Base-by-base conservation (phyloP, 306 rosid species). In the Vigna angularis region DNA sequence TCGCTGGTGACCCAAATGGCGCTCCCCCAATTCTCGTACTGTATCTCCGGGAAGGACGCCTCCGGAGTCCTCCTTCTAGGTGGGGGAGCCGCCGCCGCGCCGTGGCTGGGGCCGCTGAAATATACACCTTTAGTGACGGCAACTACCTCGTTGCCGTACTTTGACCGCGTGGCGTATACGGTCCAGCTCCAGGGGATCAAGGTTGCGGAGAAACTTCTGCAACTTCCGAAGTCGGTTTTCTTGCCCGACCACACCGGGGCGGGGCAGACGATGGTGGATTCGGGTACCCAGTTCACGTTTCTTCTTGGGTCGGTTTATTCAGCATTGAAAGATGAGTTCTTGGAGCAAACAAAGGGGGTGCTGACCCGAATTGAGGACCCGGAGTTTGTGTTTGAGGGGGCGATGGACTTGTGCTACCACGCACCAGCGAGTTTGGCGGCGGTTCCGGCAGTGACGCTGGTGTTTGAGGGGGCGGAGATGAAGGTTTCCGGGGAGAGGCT, bases 171-270 rank as follows among this genome's bases (percentile, higher is more conserved):
- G 13, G 98, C 98, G 0, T 93, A 93, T 88, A 86, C 97, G 0
- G 95, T 91, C 11, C 90, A 87, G 73, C 95, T 93, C 26, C 88
- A 84, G 8, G 97, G 97, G 30, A 93, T 93, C 32, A 81, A 72
- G 55, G 97, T 93, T 34, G 68, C 84, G 12, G 72, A 73, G 14
- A 89, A 86, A 40, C 18, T 87, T 0, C 32, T 93, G 0, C 71
- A 84, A 1, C 81, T 93, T 2, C 90, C 95, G 55, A 88, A 88
- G 28, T 84, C 97, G 1, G 68, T 72, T 0, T 88, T 88, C 3
- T 86, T 66, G 0, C 97, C 97, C 32, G 98, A 93, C 75, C 98
- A 93, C 45, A 87, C 98, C 22, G 98, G 98, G 13, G 97, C 97
- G 16, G 98, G 98, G 17, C 98, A 93, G 30, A 91, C 98, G 2